Conservation (phyloP, 2,329 filamentous ascomycete genomes). For the Cryphonectria parasitica region DNA sequence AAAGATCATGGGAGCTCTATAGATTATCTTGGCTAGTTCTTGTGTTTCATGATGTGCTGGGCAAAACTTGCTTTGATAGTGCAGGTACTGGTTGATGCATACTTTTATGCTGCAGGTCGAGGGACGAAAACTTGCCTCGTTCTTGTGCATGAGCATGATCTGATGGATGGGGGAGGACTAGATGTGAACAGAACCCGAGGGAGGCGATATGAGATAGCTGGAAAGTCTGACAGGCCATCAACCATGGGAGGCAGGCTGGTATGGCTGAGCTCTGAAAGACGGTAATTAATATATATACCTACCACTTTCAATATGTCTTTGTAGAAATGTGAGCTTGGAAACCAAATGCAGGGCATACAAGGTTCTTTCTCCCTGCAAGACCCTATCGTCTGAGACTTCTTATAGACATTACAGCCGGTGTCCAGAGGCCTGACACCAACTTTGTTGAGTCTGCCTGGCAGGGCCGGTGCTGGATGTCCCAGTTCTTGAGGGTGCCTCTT, state of each 20-base stretch:
- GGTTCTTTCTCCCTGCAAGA: no score
- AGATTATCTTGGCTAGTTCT: conserved; percentile 19
- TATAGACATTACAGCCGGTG: not conserved
- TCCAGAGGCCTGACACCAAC: not conserved
- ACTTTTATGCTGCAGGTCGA: not conserved
- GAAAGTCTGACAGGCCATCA: conserved; percentile 14
- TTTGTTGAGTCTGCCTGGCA: not conserved
- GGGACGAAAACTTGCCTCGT: conserved; percentile 11
- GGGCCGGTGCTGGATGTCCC: not conserved
- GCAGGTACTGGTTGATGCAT: conserved; percentile 5
- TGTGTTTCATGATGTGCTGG: conserved; percentile 4
- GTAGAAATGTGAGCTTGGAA: not conserved
- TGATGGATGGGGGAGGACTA: conserved; percentile 2
- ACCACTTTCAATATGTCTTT: conserved; percentile 9
- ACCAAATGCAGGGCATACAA: not conserved
- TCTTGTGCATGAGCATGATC: conserved; percentile 23
- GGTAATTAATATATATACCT: conserved; percentile 28
- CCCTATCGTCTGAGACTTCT: not conserved
- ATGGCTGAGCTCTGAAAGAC: conserved; percentile 9
- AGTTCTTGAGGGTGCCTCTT: not conserved
- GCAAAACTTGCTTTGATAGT: not conserved
- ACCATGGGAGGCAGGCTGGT: conserved; percentile 8
- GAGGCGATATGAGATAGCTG: conserved; percentile 9
- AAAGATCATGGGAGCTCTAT: conserved; percentile 8
- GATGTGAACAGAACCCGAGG: not conserved